Evolutionary conservation across 108 stramenopile species (phyloP), one percentile per base, ranked within the genome.

Genomic region (Cyclotella distinguenda): DNA sequence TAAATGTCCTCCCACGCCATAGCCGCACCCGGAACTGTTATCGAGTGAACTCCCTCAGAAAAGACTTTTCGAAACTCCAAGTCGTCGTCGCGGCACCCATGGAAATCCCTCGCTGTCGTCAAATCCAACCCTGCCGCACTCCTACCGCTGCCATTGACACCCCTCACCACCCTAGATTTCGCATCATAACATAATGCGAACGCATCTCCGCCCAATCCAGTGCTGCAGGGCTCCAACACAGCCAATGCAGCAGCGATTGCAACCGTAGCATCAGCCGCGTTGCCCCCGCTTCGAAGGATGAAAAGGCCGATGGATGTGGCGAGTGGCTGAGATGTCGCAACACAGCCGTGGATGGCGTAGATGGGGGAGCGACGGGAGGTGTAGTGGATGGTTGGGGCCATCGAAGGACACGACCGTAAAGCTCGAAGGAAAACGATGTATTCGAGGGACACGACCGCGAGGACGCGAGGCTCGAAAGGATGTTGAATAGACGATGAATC

Each of bases 1-100:
- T 75, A 54, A 19, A 83, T 74, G 78, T 96, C 96, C 53, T 87
- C 87, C 89, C 95, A 99, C 4, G 90, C 95, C n/a, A 75, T 77
- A 11, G 97, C 98, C 6, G 98, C 92, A 10, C 98, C 98, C 11
- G 98, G 98, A 13, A 99, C 96, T 28, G 98, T 97, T 4, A 97
- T 84, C 12, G 86, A 72, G 67, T 91, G 88, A 2, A 88, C 72
- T 44, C 89, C 84, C 44, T 54, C 66, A 27, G 46, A 31, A 69
- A 83, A 87, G 10, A 36, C 22, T 12, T 67, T 50, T 25, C 13
- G 21, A 0, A 23, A 25, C 26, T 76, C 7, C 59, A 60, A 49
- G 0, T 54, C 43, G 15, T 48, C 39, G n/a, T 51, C 69, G 12
- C 43, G 43, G 34, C 28, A 16, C 25, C 61, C 40, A 19, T 50